Base-by-base conservation (phyloP, 495 filamentous ascomycete genomes). In the Trichoderma reesei region DNA sequence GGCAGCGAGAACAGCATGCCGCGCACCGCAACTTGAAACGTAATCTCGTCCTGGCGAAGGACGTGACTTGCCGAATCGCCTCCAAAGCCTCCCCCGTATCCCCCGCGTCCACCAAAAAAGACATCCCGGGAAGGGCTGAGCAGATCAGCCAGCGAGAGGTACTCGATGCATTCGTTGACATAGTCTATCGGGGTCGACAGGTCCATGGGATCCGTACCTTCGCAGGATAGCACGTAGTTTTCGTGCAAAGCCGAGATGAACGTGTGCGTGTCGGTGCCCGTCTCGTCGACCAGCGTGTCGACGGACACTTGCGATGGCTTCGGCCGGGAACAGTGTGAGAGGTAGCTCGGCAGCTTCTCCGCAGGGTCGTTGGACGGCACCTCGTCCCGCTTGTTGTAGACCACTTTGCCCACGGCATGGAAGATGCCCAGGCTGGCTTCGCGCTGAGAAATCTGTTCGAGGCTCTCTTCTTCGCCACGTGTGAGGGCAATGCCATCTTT, bases 201-300 rank as follows among this genome's bases (percentile, higher is more conserved):
- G 64, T 81, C 79, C 5, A 74, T 69, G 10, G 75, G 74, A 5
- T 76, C 72, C n/a, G 72, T 74, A 11, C 84, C 81, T 63, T 88
- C 83, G 70, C 93, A 96, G 0, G 93, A 97, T 7, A 88, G 77
- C 1, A 89, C 80, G 68, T 93, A 98, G 71, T 99, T 99, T 69
- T 99, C 94, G 72, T 99, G 94, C 10, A 99, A 77, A 2, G 90
- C 89, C n/a, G 89, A 86, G 62, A 96, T 84, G 70, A 98, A 96
- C 0, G 92, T 97, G 63, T 86, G 82, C 0, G 84, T 86, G 70
- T 98, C 94, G 3, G 92, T 95, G 7, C 94, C 94, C 3, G 89
- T 90, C 72, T 96, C 92, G 66, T 96, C 88, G 20, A 92, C 84
- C 36, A 99, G 78, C 8, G 83, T 82, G 67, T 96, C 86, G 33